Conservation (phyloP, 2,329 filamentous ascomycete genomes). For the Diaporthe destruens region DNA sequence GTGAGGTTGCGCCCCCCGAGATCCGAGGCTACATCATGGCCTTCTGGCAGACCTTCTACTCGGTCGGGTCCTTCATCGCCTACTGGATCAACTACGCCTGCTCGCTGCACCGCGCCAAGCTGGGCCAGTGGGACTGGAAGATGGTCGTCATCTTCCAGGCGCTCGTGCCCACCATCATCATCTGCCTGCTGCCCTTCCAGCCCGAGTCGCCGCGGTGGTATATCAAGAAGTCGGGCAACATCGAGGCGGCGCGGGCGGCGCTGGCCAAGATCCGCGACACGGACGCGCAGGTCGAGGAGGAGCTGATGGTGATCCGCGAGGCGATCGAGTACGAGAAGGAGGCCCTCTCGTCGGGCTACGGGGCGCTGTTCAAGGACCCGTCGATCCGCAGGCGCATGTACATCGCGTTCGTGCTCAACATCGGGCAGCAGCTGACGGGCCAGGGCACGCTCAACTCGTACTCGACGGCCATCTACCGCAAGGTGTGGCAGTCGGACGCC, state of each 20-base stretch:
- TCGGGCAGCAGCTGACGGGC: constrained; percentile 78
- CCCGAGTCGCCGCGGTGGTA: constrained; percentile 78
- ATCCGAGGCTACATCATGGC: constrained; percentile 77
- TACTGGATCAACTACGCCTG: constrained; percentile 76
- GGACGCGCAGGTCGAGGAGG: constrained; percentile 75
- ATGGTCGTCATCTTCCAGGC: constrained; percentile 81
- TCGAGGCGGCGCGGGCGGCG: constrained; percentile 70
- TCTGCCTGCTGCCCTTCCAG: constrained; percentile 72
- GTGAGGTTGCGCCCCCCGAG: constrained; percentile 73
- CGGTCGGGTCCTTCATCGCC: constrained; percentile 74
- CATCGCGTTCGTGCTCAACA: constrained; percentile 75
- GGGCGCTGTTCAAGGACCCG: constrained; percentile 76
- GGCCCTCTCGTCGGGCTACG: constrained; percentile 72
- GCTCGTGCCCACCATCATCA: constrained; percentile 73
- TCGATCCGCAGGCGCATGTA: constrained; percentile 75
- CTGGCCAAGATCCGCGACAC: constrained; percentile 73
- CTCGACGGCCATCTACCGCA: constrained; percentile 80
- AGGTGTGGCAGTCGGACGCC: constrained; percentile 70
- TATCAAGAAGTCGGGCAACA: constrained; percentile 70
- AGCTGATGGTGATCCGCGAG: constrained; percentile 73
- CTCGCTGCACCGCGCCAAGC: constrained; percentile 63
- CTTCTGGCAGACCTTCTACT: constrained; percentile 78
- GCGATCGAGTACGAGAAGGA: constrained; percentile 80
- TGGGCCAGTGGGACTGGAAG: constrained; percentile 81
- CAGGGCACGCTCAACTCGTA: constrained; percentile 81